phyloP scores from a whole-genome alignment of 306 rosid species.

The Gastrolobium villosum region DNA sequence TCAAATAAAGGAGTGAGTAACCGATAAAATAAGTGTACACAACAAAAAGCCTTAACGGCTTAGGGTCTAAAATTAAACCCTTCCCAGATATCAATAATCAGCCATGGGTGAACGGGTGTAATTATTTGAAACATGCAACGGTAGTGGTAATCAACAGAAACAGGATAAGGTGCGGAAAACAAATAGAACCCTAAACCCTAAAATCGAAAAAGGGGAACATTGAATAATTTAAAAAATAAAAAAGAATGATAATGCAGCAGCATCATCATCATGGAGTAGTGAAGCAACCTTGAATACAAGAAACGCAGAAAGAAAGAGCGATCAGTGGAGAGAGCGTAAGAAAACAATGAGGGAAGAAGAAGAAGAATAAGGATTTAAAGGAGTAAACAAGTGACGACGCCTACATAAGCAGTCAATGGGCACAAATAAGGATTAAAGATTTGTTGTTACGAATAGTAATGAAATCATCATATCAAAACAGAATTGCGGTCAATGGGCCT shows the following conservation, averaged over 20 bases:
- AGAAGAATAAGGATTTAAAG: too few relatives aligned
- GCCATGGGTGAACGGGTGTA: neutral
- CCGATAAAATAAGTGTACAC: neutral
- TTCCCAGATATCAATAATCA: neutral
- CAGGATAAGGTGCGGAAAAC: neutral
- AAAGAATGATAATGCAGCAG: neutral
- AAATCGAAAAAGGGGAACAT: neutral
- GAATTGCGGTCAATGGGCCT: too few relatives aligned
- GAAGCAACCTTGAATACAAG: neutral
- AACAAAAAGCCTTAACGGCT: neutral
- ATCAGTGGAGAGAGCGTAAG: neutral
- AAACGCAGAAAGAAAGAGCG: neutral
- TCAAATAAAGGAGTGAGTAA: neutral
- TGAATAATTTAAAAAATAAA: neutral
- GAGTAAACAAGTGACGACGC: too few relatives aligned
- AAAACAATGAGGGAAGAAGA: too few relatives aligned
- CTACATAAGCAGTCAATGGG: too few relatives aligned
- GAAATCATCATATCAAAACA: too few relatives aligned
- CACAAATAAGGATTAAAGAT: too few relatives aligned
- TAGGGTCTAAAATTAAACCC: neutral
- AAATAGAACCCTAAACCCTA: constrained; percentile 12
- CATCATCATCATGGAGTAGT: neutral
- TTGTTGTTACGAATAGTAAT: too few relatives aligned
- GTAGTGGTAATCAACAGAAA: neutral
- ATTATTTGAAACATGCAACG: neutral